These are phyloP conservation scores for Penicillium crustosum DNA, from an alignment of 2,329 filamentous ascomycete genomes.

Conservation along the genomic window DNA sequence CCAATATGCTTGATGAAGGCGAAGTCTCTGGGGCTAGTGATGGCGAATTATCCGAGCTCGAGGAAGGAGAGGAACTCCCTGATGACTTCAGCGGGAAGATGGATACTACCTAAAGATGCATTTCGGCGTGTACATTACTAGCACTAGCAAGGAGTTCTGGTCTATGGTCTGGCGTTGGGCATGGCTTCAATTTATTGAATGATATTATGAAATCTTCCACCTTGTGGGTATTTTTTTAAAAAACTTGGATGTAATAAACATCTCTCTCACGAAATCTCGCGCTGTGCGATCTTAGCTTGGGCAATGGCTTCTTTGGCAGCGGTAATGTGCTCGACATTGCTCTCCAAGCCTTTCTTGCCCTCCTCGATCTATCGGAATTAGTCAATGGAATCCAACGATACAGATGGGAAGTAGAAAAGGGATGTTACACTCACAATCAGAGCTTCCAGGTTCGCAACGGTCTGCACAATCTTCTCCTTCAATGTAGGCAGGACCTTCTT, in stretches of 20 bases:
- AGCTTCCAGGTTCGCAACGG: constrained; percentile 71
- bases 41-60: constrained; percentile 42
- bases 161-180: constrained; percentile 22
- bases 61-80: constrained; percentile 52
- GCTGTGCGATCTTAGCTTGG: constrained; percentile 39
- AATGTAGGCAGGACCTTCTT: constrained; percentile 76
- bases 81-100: constrained; percentile 58
- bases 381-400: constrained; percentile 1
- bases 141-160: constrained; percentile 32
- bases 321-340: constrained; percentile 43
- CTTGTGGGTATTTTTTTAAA: constrained; percentile 12
- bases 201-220: constrained; percentile 11
- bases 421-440: constrained; percentile 63
- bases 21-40: constrained; percentile 41
- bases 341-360: constrained; percentile 40
- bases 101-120: constrained; percentile 55
- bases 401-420: background rate
- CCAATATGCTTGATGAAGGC: constrained; percentile 59
- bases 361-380: constrained; percentile 37
- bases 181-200: constrained; percentile 23
- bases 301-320: constrained; percentile 45
- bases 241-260: background rate
- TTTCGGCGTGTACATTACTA: constrained; percentile 24
- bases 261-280: constrained; percentile 37
- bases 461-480: constrained; percentile 67